phyloP scores from a whole-genome alignment of 371 early-diverging fungal genomes.

The Mortierella sp. region DNA sequence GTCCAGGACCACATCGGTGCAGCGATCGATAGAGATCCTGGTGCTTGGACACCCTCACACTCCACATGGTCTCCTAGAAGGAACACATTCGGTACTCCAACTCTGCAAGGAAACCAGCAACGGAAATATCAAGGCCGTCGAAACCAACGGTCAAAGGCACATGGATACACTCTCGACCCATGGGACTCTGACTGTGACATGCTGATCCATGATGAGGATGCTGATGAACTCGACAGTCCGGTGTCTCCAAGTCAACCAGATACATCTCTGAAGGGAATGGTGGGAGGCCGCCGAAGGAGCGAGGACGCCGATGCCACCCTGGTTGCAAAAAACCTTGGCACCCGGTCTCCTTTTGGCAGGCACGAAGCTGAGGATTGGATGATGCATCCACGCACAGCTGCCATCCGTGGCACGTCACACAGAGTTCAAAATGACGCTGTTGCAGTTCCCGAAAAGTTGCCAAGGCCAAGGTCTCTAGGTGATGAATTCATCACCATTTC shows the following conservation, averaged over 20 bases:
- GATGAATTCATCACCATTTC: conserved; percentile 19
- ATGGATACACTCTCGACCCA: background rate
- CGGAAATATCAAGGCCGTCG: background rate
- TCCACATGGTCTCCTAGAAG: conserved; percentile 15
- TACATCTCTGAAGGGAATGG: conserved; percentile 20
- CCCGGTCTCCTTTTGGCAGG: background rate
- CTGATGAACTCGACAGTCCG: background rate
- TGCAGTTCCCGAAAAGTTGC: conserved; percentile 15
- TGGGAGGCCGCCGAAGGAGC: conserved; percentile 15
- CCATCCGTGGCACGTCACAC: conserved; percentile 17
- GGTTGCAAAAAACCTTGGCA: background rate
- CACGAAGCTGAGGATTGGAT: conserved; percentile 22
- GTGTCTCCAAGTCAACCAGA: background rate
- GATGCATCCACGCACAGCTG: conserved; percentile 37
- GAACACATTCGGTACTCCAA: conserved; percentile 20
- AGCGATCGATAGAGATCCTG: conserved; percentile 6
- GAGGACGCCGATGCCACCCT: background rate
- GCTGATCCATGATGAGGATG: conserved; percentile 12
- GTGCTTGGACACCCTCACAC: background rate
- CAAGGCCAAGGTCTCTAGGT: conserved; percentile 1
- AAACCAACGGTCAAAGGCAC: background rate
- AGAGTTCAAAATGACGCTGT: conserved; percentile 16
- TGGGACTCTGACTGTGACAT: conserved; percentile 43
- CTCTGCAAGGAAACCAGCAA: conserved; percentile 1
- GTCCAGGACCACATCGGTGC: conserved; percentile 19